Percentiles rank a stretch among this genome's conserved stretches.
These are phyloP conservation scores for Verticillium klebahnii DNA, from an alignment of 2,329 filamentous ascomycete genomes.

Conservation along the genomic window DNA sequence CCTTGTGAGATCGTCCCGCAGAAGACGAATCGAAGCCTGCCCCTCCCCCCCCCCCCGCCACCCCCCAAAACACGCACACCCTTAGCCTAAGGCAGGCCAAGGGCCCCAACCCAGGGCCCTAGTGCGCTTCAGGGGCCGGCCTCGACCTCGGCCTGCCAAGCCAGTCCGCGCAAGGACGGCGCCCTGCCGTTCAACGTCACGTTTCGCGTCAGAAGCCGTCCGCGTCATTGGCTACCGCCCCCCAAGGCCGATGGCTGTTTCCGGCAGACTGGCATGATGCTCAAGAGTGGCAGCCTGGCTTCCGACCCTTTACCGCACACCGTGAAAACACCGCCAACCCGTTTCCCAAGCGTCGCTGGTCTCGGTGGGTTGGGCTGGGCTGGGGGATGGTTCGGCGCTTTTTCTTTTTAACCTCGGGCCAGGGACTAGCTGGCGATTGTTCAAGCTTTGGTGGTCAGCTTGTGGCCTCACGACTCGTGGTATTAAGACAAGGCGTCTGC, in stretches of 20 bases:
- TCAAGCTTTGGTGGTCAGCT: background rate
- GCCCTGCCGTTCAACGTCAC: background rate
- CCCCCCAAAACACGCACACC: background rate
- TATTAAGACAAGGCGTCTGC: background rate
- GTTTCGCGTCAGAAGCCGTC: background rate
- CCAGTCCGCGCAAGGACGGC: background rate
- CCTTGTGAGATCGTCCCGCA: background rate
- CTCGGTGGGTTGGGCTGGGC: background rate
- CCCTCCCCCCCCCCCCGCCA: background rate
- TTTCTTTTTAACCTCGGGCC: background rate
- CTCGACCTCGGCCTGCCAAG: background rate
- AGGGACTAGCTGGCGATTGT: background rate
- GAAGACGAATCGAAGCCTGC: background rate
- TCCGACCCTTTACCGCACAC: background rate
- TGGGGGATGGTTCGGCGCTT: background rate
- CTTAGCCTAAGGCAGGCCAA: background rate
- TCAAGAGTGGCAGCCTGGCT: background rate
- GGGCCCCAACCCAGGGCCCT: background rate
- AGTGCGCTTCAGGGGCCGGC: background rate
- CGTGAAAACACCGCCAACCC: background rate
- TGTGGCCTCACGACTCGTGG: background rate
- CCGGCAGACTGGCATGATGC: background rate
- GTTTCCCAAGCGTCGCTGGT: background rate
- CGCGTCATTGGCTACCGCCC: background rate
- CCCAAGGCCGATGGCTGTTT: background rate